A percentile compares a stretch with the other conserved stretches of the same genome.
Conservation (phyloP, 768 basidiomycete species). For the Ramaria rubella region DNA sequence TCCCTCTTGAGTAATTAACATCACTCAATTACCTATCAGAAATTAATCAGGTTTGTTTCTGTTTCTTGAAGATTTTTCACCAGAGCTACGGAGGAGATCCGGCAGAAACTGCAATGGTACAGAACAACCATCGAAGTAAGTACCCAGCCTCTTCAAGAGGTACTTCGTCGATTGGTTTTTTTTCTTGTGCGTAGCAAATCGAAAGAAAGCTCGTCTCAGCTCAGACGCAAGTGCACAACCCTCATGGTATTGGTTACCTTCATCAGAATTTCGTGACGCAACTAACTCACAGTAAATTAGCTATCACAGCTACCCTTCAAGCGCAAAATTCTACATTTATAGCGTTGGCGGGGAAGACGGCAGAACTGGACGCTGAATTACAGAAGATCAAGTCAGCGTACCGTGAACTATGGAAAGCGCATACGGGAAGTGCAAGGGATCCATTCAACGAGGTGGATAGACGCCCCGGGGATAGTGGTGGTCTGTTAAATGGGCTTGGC, state of each 20-base stretch:
- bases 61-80: slow-evolving; percentile 53
- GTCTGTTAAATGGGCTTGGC: slow-evolving; percentile 3
- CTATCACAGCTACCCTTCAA: slow-evolving; percentile 68
- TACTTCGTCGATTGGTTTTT: background rate
- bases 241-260: slow-evolving; percentile 52
- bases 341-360: slow-evolving; percentile 69
- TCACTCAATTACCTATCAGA: background rate
- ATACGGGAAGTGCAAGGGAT: slow-evolving; percentile 77
- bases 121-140: slow-evolving; percentile 72
- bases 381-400: slow-evolving; percentile 72
- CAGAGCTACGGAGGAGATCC: slow-evolving; percentile 65
- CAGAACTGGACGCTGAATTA: slow-evolving; percentile 63
- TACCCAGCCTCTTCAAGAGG: background rate
- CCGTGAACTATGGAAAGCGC: slow-evolving; percentile 70
- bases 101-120: slow-evolving; percentile 67
- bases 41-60: too few relatives aligned
- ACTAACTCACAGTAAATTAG: slow-evolving; percentile 28
- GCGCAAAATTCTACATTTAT: slow-evolving; percentile 76
- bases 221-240: slow-evolving; percentile 58
- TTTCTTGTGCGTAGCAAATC: slow-evolving; percentile 51
- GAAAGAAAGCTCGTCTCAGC: slow-evolving; percentile 74
- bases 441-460: slow-evolving; percentile 48
- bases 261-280: background rate
- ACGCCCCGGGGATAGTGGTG: slow-evolving; percentile 4
- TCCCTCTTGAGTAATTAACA: slow-evolving; percentile 66